Percentiles rank a stretch among this genome's conserved stretches.
These are phyloP conservation scores for Sclerotinia sclerotiorum DNA, from an alignment of 2,329 filamentous ascomycete genomes.

Conservation along the genomic window DNA sequence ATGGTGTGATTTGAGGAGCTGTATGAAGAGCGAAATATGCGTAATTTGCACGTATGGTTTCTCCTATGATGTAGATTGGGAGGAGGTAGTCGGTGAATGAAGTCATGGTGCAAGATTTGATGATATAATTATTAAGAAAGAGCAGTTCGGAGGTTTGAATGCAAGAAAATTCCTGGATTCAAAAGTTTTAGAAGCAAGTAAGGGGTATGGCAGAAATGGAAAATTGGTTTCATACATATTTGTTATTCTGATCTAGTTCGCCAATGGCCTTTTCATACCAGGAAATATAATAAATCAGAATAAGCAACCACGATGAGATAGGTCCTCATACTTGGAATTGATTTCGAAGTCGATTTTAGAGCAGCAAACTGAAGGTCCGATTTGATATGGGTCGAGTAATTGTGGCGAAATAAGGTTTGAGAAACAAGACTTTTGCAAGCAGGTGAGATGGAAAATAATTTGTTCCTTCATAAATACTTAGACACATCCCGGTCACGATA, in stretches of 20 bases:
- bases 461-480: too few relatives aligned
- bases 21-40: constrained; percentile 33
- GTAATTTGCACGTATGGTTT: constrained; percentile 33
- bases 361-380: too few relatives aligned
- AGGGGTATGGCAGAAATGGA: background rate
- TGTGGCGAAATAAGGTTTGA: too few relatives aligned
- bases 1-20: constrained; percentile 29
- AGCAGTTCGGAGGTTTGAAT: background rate
- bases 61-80: constrained; percentile 23
- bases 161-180: background rate
- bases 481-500: too few relatives aligned
- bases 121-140: background rate
- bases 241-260: background rate
- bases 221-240: constrained; percentile 2
- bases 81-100: constrained; percentile 20
- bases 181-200: constrained; percentile 1
- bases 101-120: constrained; percentile 1
- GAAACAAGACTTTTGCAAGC: too few relatives aligned
- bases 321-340: background rate
- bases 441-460: too few relatives aligned
- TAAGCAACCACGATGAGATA: background rate
- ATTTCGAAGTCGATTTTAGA: background rate
- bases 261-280: background rate
- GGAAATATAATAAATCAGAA: background rate
- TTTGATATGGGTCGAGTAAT: too few relatives aligned